Conservation (phyloP, 345 rosid genomes). For the Linum lewisii region DNA sequence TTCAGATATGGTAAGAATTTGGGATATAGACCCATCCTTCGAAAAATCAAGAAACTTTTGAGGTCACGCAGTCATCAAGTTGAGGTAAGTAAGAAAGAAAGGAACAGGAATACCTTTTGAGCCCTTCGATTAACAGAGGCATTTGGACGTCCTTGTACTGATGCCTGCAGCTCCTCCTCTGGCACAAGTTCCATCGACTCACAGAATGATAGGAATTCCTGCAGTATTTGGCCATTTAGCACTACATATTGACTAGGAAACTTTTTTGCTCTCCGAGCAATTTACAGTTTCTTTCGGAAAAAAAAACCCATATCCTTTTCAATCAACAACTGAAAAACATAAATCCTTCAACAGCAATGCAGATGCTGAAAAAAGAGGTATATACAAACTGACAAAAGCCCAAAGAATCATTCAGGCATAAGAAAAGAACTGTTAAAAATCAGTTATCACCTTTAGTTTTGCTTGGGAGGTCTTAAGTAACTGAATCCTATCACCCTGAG, state of each 20-base stretch:
- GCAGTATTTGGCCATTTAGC: conserved; percentile 10
- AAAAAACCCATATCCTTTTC: neutral
- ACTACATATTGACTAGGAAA: neutral
- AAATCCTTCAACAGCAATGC: neutral
- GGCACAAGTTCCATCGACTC: conserved; percentile 84
- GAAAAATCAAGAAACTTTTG: neutral
- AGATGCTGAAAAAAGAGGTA: neutral
- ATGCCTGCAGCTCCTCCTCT: conserved; percentile 51
- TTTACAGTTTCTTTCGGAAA: neutral
- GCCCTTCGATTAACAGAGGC: conserved; percentile 67
- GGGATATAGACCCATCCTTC: neutral
- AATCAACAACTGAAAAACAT: conserved; percentile 6
- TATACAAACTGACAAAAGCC: neutral
- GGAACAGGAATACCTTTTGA: conserved; percentile 45
- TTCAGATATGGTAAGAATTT: neutral
- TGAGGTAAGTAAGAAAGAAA: neutral
- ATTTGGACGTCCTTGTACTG: conserved; percentile 38
- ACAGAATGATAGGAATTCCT: conserved; percentile 85
- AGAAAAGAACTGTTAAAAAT: neutral
- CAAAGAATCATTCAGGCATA: neutral
- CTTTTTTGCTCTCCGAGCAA: neutral
- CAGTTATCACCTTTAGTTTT: conserved; percentile 56
- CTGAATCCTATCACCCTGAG: conserved; percentile 52
- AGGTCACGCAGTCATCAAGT: too few relatives aligned
- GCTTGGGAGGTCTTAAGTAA: conserved; percentile 43